Percentiles rank a stretch among this genome's conserved stretches.
Evolutionary conservation across 768 basidiomycete genomes (phyloP).

Genomic region (Suillus luteus): DNA sequence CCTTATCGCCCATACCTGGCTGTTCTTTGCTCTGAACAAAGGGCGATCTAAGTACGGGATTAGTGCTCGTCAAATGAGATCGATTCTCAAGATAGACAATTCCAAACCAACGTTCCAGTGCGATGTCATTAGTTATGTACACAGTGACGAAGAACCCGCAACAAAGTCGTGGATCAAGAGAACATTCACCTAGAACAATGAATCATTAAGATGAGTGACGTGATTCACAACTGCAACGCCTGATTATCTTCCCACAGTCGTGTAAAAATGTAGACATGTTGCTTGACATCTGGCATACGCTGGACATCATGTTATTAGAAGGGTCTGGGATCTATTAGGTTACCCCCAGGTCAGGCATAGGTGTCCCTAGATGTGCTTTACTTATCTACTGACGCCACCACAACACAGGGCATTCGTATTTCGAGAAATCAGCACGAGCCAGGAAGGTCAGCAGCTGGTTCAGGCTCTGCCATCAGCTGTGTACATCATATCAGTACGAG

Average conservation of each 20-base stretch:
- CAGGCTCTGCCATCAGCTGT: slow-evolving; percentile 64
- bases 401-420: neutral
- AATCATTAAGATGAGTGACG: neutral
- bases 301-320: slow-evolving; percentile 4
- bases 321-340: neutral
- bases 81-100: slow-evolving; percentile 2
- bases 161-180: slow-evolving; percentile 6
- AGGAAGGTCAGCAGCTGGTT: slow-evolving; percentile 40
- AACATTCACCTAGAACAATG: neutral
- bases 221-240: neutral
- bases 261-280: neutral
- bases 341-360: neutral
- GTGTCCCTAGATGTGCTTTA: neutral
- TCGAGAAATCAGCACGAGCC: slow-evolving; percentile 29
- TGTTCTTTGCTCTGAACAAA: neutral
- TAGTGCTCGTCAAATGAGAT: neutral
- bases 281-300: neutral
- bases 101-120: neutral
- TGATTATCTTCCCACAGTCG: slow-evolving; percentile 9
- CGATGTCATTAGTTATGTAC: neutral
- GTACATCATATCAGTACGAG: slow-evolving; percentile 15
- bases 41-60: neutral
- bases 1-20: slow-evolving; percentile 24
- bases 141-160: neutral
- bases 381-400: slow-evolving; percentile 4